phyloP scores from a whole-genome alignment of 768 basidiomycete genomes.

The Sporobolomyces phaffii region DNA sequence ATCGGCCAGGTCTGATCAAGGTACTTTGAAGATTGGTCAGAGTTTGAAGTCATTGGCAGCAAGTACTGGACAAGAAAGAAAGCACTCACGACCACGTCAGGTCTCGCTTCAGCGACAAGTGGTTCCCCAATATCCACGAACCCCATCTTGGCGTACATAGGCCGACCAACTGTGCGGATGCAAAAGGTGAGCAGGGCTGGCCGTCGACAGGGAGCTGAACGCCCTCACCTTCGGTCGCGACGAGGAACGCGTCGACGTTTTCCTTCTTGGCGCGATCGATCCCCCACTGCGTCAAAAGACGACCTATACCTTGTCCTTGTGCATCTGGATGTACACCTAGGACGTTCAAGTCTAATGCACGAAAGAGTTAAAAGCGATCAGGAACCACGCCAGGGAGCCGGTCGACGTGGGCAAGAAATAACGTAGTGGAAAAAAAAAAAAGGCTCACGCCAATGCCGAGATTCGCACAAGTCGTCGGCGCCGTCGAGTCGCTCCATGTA shows the following conservation, averaged over 20 bases:
- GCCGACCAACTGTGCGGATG: not conserved
- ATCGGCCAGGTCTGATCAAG: not conserved
- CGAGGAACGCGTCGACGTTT: not conserved
- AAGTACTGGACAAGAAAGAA: too few relatives aligned
- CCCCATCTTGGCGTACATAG: slow-evolving; percentile 2
- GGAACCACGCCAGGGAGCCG: too few relatives aligned
- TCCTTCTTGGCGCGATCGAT: not conserved
- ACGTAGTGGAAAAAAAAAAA: too few relatives aligned
- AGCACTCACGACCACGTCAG: not conserved
- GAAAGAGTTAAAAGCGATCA: not conserved
- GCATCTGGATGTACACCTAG: not conserved
- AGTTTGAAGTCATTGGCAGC: too few relatives aligned
- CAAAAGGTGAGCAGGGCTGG: not conserved
- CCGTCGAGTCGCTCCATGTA: not conserved
- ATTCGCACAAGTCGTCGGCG: not conserved
- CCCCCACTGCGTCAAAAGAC: not conserved
- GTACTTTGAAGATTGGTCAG: not conserved
- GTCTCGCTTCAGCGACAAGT: not conserved
- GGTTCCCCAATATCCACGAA: slow-evolving; percentile 5
- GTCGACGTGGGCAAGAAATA: too few relatives aligned
- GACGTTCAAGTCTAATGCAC: not conserved
- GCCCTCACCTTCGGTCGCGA: not conserved
- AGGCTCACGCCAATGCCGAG: not conserved
- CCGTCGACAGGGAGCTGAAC: not conserved
- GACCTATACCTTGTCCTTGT: not conserved